Base-by-base conservation (phyloP, 768 basidiomycete species). In the Mycena sanguinolenta region DNA sequence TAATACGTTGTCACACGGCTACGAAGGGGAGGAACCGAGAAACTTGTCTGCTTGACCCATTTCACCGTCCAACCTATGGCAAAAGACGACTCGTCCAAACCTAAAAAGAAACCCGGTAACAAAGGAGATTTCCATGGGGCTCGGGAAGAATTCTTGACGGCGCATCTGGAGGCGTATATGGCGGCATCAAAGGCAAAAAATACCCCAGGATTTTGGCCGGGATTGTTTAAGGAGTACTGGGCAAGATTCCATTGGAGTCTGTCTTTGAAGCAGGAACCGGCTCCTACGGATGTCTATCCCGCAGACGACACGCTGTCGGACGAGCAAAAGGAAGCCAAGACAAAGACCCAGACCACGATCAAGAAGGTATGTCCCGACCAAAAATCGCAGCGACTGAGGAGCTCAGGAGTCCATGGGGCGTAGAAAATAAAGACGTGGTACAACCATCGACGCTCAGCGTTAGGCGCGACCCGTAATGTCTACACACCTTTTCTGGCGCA, bases 401-500 rank as follows among this genome's bases (percentile, higher is more conserved):
- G n/a, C 36, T 38, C 36, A 6, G 36, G 14, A 6, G 36, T 38
- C 14, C 8, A 38, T 38, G 36, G 36, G 36, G 8, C 42, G 19
- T 17, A 53, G 52, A 53, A 53, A 53, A 53, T 53, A 6, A 53
- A 53, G 23, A 30, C 52, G 5, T 53, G 52, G 52, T 53, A 30
- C 27, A 53, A 53, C 14, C 52, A 53, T 19, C 4, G 16, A 27
- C 25, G 28, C 4, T 14, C 25, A 6, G 25, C 27, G 27, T 14
- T 28, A 28, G 52, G 27, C 13, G 16, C 23, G 3, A 53, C 25
- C 19, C 4, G 50, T 14, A 52, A 52, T n/a, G 17, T n/a, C 7
- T 52, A 25, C 50, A 52, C 50, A 23, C 52, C 52, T 16, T 53
- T 17, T 9, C 27, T 30, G 7, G 27, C 8, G 25, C 52, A 10